Evolutionary conservation across 2,329 filamentous ascomycete species (phyloP), one percentile per base, ranked within the genome.

Genomic region (Penicillium sp.): DNA sequence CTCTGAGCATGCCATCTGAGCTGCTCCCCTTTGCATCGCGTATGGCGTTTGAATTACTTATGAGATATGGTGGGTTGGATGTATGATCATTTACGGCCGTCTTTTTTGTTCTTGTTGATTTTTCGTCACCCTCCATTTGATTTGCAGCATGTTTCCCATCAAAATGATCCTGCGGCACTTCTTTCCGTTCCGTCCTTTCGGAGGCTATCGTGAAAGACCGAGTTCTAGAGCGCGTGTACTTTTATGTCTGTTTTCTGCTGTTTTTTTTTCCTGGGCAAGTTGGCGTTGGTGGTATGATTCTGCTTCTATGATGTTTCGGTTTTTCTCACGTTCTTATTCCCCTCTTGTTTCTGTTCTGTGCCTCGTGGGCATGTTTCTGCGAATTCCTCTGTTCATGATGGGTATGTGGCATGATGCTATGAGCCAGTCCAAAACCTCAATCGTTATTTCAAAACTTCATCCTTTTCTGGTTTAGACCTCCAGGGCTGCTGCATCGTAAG

Each of bases 1-100:
- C 35, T 43, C 29, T 25, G 33, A 53, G 54, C 27, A 42, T n/a
- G 25, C 33, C 40, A 8, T 20, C 37, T 50, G 23, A 58, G 49
- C 51, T 53, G 55, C 58, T 60, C 51, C 53, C 49, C 29, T 60
- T 60, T 64, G 68, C 67, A 70, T 69, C 63, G 40, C 66, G 66
- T 58, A 58, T 58, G 69, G 69, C 68, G 69, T 72, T 69, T 57
- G 59, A 61, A 65, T 64, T 61, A 65, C 58, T 68, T 64, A 67
- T 51, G 62, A 71, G 54, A 60, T 60, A 63, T 63, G 64, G 57
- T 54, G 62, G 67, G 67, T 64, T 62, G 68, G 67, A 66, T 69
- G 67, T 68, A 64, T 69, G 68, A 67, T 62, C 61, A 62, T 65
- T 66, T 68, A 63, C 60, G 62, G 61, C 61, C 57, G 47, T 60